Evolutionary conservation across 345 rosid genomes (phyloP), one percentile per base, ranked within the genome.

Genomic region (Stellera chamaejasme): DNA sequence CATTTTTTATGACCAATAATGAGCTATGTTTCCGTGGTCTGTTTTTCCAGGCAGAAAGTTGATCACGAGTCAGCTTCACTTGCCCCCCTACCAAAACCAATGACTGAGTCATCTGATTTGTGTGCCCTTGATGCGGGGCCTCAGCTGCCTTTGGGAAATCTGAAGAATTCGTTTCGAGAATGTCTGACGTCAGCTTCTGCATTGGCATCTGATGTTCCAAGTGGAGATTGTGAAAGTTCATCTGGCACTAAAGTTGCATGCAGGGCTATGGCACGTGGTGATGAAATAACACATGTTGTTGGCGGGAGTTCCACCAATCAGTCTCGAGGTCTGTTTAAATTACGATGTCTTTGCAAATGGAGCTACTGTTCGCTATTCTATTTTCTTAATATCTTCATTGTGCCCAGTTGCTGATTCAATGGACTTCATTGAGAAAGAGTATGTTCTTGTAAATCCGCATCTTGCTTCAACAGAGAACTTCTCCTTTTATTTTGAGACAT

Each of bases 361-460:
- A 36, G 43, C 23, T 58, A 11, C 6, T 58, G 57, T 45, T 13
- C n/a, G 28, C 43, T 13, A 52, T 43, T 45, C 5, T 51, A 50
- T 44, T n/a, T 1, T 25, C 27, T 47, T n/a, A 55, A 54, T 48
- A 57, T 58, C 28, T 63, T 71, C 44, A 69, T 65, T 64, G 19
- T 54, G 54, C 66, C 50, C 69, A 79, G 84, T 69, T 69, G 61
- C 76, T 69, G 87, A 78, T 67, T 79, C 77, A 10, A 60, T 72
- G 66, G 88, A 79, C 74, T 80, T 78, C 48, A 82, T 87, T 54
- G 96, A 82, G 74, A 80, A 77, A 57, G 92, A 79, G 36, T 88
- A 88, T 63, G 96, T 88, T 62, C 76, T 84, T 58, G 90, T 88
- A 44, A 70, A 76, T 55, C 69, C 69, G 48, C 82, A 72, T 69